phyloP scores from a whole-genome alignment of 768 basidiomycete genomes.

The Mycena albidolilacea region DNA sequence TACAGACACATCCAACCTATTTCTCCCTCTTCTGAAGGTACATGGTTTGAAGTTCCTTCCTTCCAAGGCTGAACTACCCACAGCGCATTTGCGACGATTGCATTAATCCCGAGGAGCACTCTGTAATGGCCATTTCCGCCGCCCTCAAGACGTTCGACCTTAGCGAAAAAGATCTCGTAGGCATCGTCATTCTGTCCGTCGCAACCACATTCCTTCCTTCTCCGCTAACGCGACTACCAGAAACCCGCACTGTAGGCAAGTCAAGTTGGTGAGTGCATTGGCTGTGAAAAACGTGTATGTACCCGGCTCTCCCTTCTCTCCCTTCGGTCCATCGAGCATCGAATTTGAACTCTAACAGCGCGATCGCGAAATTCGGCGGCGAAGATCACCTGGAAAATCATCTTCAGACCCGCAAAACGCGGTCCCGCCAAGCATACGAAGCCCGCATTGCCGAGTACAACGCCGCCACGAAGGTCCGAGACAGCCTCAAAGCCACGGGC shows the following conservation, averaged over 20 bases:
- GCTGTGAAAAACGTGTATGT: constrained; percentile 10
- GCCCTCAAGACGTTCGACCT: constrained; percentile 15
- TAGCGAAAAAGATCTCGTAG: neutral
- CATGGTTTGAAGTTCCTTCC: neutral
- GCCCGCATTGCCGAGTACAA: constrained; percentile 11
- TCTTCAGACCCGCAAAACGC: constrained; percentile 6
- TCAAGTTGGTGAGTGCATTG: constrained; percentile 5
- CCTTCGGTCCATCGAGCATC: neutral
- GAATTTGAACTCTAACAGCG: neutral
- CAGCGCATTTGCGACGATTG: constrained; percentile 19
- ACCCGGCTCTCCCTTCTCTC: neutral
- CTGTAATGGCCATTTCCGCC: constrained; percentile 7
- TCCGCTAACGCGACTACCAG: neutral
- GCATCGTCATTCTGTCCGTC: constrained; percentile 9
- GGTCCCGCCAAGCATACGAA: constrained; percentile 9
- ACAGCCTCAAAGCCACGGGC: neutral
- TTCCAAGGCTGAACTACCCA: no score
- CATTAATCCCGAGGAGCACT: constrained; percentile 8
- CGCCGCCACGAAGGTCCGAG: neutral
- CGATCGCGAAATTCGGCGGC: constrained; percentile 19
- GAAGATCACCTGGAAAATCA: neutral
- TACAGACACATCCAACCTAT: neutral
- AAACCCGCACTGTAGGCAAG: neutral
- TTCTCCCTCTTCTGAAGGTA: constrained; percentile 16
- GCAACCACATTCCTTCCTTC: neutral